Evolutionary conservation across 2,329 filamentous ascomycete species (phyloP).

Genomic region (Thelonectria rubi): DNA sequence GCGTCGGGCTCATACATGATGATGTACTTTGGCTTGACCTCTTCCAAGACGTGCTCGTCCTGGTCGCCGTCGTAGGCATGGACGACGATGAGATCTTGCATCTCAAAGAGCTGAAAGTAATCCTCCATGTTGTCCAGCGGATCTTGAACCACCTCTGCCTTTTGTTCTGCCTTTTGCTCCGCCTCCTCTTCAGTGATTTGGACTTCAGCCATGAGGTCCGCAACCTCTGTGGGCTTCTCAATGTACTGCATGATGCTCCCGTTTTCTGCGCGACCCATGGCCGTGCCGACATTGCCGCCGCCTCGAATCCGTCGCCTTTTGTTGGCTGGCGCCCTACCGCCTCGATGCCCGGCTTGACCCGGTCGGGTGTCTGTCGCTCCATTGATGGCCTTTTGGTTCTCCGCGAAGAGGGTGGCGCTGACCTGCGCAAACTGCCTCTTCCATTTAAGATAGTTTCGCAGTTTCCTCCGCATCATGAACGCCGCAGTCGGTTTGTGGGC

Average conservation of each 20-base stretch:
- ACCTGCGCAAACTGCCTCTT: constrained; percentile 89
- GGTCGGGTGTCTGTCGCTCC: constrained; percentile 68
- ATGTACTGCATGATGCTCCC: constrained; percentile 81
- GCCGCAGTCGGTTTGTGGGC: constrained; percentile 75
- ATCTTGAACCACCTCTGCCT: constrained; percentile 77
- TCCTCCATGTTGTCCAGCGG: constrained; percentile 91
- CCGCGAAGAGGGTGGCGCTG: constrained; percentile 78
- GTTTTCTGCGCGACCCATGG: constrained; percentile 71
- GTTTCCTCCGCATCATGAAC: constrained; percentile 88
- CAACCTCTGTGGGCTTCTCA: constrained; percentile 84
- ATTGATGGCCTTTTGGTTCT: constrained; percentile 80
- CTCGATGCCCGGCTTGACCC: constrained; percentile 58
- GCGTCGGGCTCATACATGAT: constrained; percentile 99
- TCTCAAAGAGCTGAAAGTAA: constrained; percentile 90
- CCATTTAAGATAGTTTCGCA: constrained; percentile 90
- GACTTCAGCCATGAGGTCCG: constrained; percentile 82
- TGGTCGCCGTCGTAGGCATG: constrained; percentile 96
- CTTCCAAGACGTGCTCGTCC: constrained; percentile 96
- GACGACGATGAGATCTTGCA: constrained; percentile 86
- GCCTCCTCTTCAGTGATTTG: constrained; percentile 81
- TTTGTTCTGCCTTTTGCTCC: constrained; percentile 80
- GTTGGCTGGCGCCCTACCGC: constrained; percentile 75
- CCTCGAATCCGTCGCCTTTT: constrained; percentile 88
- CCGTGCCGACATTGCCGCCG: constrained; percentile 69
- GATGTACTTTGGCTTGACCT: constrained; percentile 91